Conservation (phyloP, 371 early-diverging fungal species). For the Lichtheimia ramosa region DNA sequence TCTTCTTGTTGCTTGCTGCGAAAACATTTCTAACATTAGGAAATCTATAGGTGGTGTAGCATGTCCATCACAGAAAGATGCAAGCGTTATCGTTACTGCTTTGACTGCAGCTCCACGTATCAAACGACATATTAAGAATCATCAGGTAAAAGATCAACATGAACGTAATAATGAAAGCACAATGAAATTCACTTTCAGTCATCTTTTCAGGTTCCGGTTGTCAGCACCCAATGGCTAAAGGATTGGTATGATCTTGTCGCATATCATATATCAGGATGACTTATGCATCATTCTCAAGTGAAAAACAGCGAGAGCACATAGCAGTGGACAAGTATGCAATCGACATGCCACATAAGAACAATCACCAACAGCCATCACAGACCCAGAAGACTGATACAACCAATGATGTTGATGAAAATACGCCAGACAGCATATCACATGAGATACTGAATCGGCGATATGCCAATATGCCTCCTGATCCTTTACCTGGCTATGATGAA, state of each 20-base stretch:
- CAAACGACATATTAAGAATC: slow-evolving; percentile 23
- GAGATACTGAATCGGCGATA: slow-evolving; percentile 9
- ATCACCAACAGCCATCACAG: too few species aligned
- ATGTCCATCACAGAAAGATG: slow-evolving; percentile 13
- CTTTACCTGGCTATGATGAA: not conserved
- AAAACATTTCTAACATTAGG: not conserved
- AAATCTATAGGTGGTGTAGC: slow-evolving; percentile 23
- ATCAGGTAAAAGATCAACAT: slow-evolving; percentile 13
- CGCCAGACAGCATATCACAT: not conserved
- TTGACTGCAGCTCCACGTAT: slow-evolving; percentile 33
- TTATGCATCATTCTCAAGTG: slow-evolving; percentile 8
- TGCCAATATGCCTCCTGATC: slow-evolving; percentile 3
- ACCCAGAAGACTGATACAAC: not conserved
- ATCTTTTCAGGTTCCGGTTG: slow-evolving; percentile 20
- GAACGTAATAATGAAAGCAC: too few species aligned
- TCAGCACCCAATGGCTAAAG: slow-evolving; percentile 35
- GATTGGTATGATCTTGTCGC: slow-evolving; percentile 22
- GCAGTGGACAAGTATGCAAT: slow-evolving; percentile 19
- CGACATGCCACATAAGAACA: not conserved
- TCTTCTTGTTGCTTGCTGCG: not conserved
- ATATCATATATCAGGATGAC: not conserved
- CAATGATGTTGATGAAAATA: not conserved
- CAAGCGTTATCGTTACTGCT: slow-evolving; percentile 29
- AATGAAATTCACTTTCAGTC: too few species aligned
- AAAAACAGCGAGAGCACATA: slow-evolving; percentile 12